Conservation (phyloP, 2,329 filamentous ascomycete species). For the Scortechinia acanthostroma region DNA sequence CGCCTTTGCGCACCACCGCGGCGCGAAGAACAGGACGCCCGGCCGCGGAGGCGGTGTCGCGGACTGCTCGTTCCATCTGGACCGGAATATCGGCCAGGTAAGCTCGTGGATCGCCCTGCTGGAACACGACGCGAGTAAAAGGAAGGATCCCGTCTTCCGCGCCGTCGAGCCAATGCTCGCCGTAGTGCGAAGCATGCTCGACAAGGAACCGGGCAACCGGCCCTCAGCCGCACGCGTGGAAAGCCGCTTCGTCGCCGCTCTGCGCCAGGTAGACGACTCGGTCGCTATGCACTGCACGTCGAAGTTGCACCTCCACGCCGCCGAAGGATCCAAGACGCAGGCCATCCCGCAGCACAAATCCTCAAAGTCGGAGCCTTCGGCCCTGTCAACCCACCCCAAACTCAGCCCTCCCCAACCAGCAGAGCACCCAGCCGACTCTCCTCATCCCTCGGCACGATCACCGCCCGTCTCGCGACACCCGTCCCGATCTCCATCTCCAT, state of each 20-base stretch:
- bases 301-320: too few species aligned
- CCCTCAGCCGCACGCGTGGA: background rate
- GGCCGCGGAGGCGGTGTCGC: conserved; percentile 36
- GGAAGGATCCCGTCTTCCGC: background rate
- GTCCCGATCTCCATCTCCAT: too few species aligned
- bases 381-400: too few species aligned
- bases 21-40: conserved; percentile 37
- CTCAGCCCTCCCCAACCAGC: too few species aligned
- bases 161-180: background rate
- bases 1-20: conserved; percentile 45
- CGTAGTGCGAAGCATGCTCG: background rate
- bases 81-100: conserved; percentile 39
- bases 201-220: background rate
- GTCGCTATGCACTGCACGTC: background rate
- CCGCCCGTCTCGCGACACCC: too few species aligned
- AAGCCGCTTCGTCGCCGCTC: background rate
- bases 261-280: background rate
- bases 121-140: conserved; percentile 31
- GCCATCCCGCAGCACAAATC: too few species aligned
- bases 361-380: too few species aligned
- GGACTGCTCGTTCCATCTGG: conserved; percentile 48
- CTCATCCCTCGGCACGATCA: too few species aligned
- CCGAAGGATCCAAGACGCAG: too few species aligned
- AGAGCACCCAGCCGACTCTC: too few species aligned
- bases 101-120: conserved; percentile 44